phyloP scores from a whole-genome alignment of 2,329 filamentous ascomycete species.

The Claviceps sorghi region DNA sequence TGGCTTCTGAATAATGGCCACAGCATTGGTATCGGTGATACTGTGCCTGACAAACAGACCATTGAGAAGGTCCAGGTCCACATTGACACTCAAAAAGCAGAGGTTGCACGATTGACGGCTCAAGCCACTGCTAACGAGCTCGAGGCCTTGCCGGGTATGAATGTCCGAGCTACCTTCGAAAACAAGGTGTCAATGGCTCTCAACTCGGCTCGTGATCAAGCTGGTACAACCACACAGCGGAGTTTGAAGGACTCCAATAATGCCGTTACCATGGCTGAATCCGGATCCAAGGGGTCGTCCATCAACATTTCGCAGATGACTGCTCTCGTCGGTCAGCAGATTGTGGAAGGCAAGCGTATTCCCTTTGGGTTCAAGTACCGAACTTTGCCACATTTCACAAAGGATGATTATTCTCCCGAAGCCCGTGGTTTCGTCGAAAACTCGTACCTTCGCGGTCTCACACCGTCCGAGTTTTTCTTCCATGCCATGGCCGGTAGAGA shows the following conservation, averaged over 20 bases:
- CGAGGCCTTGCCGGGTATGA: constrained; percentile 95
- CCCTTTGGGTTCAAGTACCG: constrained; percentile 98
- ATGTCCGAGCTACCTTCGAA: constrained; percentile 94
- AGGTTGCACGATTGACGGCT: constrained; percentile 61
- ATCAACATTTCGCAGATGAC: constrained; percentile 99
- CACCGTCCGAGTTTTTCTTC: constrained; percentile 96
- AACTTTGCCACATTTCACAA: constrained; percentile 93
- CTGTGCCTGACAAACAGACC: constrained; percentile 75
- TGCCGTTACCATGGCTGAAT: constrained; percentile 87
- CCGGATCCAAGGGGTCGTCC: constrained; percentile 94
- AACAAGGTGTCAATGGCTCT: constrained; percentile 89
- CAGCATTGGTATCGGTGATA: constrained; percentile 97
- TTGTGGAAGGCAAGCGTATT: constrained; percentile 96
- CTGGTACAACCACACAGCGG: constrained; percentile 81
- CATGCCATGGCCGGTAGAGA: constrained; percentile 99
- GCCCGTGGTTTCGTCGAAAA: constrained; percentile 97
- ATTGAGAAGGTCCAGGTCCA: constrained; percentile 73
- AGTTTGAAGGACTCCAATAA: constrained; percentile 94
- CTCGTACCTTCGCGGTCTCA: constrained; percentile 90
- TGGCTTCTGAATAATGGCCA: constrained; percentile 95
- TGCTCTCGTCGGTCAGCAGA: constrained; percentile 92
- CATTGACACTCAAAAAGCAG: constrained; percentile 66
- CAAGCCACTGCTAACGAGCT: constrained; percentile 74
- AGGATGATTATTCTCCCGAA: constrained; percentile 96
- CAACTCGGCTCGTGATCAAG: constrained; percentile 91